Evolutionary conservation across 345 rosid genomes (phyloP), one percentile per base, ranked within the genome.

Genomic region (Populus euphratica): DNA sequence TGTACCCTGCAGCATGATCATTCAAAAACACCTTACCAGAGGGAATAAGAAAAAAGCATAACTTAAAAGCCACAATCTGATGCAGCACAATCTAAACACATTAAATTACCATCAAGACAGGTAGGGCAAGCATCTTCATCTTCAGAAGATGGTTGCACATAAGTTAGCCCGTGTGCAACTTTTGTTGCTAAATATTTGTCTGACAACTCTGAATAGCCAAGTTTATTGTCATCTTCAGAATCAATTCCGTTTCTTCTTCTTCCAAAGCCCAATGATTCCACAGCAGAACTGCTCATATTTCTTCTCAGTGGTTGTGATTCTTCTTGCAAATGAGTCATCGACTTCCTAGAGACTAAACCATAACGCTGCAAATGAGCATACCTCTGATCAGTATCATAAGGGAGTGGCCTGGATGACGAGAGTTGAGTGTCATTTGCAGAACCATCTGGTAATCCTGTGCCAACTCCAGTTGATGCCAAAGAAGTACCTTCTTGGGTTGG

Each of bases 91-190:
- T 1, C 76, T 38, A 39, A 29, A 25, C n/a, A 66, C 43, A 56
- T 74, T 43, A 56, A 33, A 52, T 74, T 86, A 90, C 94, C 92
- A 69, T 90, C 94, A 73, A 90, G 91, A 82, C 94, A 90, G 25
- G 92, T 90, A 16, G 94, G 94, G 76, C 92, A 90, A 64, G 87
- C 86, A 81, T 88, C 92, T 80, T 90, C 94, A 71, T 90, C 90
- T 74, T 88, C 92, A 10, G 79, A 68, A 72, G 90, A 81, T 12
- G 86, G 67, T 50, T 84, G 87, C 64, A 65, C 39, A 59, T 77
- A 76, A 82, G 56, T 65, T 27, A 73, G 74, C 52, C 87, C 88
- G 74, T 71, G 52, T 14, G 76, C 49, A 78, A 63, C 61, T 80
- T 87, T 84, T 69, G 86, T 63, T n/a, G 77, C 77, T 76, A 78